These are phyloP conservation scores for Cryptococcus depauperatus DNA, from an alignment of 1,284 basidiomycete species.

Conservation along the genomic window DNA sequence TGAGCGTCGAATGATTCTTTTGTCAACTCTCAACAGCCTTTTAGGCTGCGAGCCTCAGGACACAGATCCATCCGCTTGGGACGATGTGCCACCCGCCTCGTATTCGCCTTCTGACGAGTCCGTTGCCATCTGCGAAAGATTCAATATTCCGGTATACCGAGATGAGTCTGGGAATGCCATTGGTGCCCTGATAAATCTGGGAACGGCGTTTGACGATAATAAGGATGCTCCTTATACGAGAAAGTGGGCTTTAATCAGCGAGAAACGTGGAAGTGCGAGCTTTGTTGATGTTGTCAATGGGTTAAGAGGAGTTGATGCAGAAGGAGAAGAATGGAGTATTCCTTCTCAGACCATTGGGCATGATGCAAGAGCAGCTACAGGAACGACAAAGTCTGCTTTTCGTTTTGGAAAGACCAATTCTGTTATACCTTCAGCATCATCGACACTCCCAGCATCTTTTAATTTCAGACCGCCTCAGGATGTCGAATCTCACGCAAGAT, in stretches of 20 bases:
- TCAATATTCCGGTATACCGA: conserved; percentile 37
- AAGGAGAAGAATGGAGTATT: no score
- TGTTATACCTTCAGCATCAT: not conserved
- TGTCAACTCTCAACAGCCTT: conserved; percentile 37
- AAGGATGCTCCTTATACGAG: conserved; percentile 55
- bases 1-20: conserved; percentile 32
- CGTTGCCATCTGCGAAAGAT: conserved; percentile 29
- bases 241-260: conserved; percentile 61
- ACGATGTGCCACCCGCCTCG: conserved; percentile 27
- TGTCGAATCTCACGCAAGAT: no score
- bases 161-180: conserved; percentile 28
- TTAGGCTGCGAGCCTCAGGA: conserved; percentile 47
- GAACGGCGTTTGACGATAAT: conserved; percentile 53
- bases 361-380: no score
- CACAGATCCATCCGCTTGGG: conserved; percentile 38
- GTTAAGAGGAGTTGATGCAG: no score
- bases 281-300: conserved; percentile 75
- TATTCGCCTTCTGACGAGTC: conserved; percentile 20
- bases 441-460: no score
- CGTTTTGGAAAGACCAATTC: not conserved
- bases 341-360: not conserved
- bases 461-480: no score
- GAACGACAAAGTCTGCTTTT: not conserved
- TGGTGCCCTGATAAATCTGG: conserved; percentile 53
- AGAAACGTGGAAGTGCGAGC: conserved; percentile 55